Conservation (phyloP, 192 early-diverging fungal species). For the Coemansia sp. region DNA sequence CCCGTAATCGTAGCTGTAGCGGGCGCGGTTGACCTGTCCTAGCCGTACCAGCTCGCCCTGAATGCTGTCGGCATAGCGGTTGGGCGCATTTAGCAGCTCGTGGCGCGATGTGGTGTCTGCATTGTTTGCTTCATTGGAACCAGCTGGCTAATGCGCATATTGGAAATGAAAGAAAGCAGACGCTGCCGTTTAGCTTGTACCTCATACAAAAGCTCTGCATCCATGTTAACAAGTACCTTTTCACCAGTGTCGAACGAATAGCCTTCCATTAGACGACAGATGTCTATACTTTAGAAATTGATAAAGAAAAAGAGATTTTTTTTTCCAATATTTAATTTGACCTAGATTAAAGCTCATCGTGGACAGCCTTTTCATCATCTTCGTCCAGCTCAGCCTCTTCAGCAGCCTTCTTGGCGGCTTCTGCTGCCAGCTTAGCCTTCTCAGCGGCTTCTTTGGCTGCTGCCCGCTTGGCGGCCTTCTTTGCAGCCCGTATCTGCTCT, state of each 20-base stretch:
- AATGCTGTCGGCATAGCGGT: slow-evolving; percentile 20
- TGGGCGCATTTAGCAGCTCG: slow-evolving; percentile 12
- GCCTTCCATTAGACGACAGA: neutral
- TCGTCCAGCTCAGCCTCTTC: slow-evolving; percentile 23
- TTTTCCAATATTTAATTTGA: neutral
- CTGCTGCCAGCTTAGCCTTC: slow-evolving; percentile 21
- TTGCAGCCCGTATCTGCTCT: slow-evolving; percentile 14
- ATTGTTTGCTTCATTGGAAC: too few species aligned
- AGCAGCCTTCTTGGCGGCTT: slow-evolving; percentile 26
- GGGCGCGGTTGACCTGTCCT: neutral
- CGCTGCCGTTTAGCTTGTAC: too few species aligned
- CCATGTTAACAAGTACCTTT: neutral
- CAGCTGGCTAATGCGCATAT: too few species aligned
- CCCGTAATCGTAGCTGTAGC: neutral
- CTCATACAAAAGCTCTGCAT: too few species aligned
- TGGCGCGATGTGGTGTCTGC: neutral
- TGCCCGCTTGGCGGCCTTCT: slow-evolving; percentile 28
- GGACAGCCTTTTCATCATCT: slow-evolving; percentile 24
- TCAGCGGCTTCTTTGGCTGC: slow-evolving; percentile 26
- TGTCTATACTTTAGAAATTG: neutral
- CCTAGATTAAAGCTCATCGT: slow-evolving; percentile 44
- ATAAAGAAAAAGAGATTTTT: slow-evolving; percentile 1
- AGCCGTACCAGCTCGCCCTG: slow-evolving; percentile 25
- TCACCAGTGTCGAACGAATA: neutral
- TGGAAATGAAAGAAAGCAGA: too few species aligned